Evolutionary conservation across 331 rosid genomes (phyloP), one percentile per base, ranked within the genome.

Genomic region (Ulmus americana): DNA sequence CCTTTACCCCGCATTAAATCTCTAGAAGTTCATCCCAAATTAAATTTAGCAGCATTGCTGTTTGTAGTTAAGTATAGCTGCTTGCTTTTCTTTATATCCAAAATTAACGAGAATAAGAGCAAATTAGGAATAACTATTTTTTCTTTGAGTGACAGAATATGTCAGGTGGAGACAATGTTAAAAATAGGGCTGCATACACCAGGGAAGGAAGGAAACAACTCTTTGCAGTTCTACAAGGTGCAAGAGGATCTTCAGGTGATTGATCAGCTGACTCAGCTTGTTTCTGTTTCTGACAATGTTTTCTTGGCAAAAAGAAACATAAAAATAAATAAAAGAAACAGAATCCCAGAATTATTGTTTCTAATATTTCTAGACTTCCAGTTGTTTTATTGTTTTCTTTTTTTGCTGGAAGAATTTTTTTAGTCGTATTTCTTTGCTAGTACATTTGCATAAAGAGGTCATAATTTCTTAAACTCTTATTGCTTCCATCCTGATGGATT

Each of bases 121-220:
- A 63, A 45, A 47, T 46, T 63, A 9, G 13, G 28, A 55, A 7
- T 48, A 64, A 52, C 46, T 60, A 42, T 7, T 6, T 65, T 65
- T 56, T 70, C 45, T 70, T 76, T 76, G 60, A 64, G 14, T 56
- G 64, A 61, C 79, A 94, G 97, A 85, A 84, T 68, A 62, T 63
- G 81, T 45, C 88, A 62, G 80, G 85, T 59, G 96, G 82, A 72
- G 97, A 90, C 70, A 78, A 78, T 81, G 80, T 71, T 46, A 90
- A 80, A 84, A 87, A 82, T 68, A 87, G 79, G 76, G 72, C 95
- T 55, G 70, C 82, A 52, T 63, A 57, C 70, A 79, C 82, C 52
- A 87, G 99, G 81, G 97, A 94, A 79, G 91, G 97, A 71, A 83
- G 99, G 71, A 90, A 94, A 78, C 95, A 87, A 74, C 86, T 94